These are phyloP conservation scores for Alternaria gaisen DNA, from an alignment of 2,329 filamentous ascomycete genomes.

Conservation along the genomic window DNA sequence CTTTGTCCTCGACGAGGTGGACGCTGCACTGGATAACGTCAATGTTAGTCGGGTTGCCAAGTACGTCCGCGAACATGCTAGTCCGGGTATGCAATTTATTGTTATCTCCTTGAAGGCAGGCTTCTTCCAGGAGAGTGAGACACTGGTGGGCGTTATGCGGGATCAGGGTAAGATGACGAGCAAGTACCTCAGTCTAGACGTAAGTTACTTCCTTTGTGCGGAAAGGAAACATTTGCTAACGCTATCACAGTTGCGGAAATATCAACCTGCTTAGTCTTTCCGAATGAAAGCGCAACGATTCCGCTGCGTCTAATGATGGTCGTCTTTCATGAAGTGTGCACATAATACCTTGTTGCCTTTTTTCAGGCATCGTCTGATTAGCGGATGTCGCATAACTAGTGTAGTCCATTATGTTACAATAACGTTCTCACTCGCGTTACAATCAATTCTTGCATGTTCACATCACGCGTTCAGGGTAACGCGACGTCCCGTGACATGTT, in stretches of 20 bases:
- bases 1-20: slow-evolving; percentile 97
- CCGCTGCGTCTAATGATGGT: not conserved
- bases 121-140: slow-evolving; percentile 95
- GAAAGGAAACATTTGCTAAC: slow-evolving; percentile 2
- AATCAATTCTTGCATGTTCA: not conserved
- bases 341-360: not conserved
- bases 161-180: slow-evolving; percentile 95
- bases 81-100: slow-evolving; percentile 98
- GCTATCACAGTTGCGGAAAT: slow-evolving; percentile 13
- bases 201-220: slow-evolving; percentile 62
- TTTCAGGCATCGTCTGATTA: not conserved
- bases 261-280: slow-evolving; percentile 6
- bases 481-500: not conserved
- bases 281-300: not conserved
- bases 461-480: not conserved
- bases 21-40: slow-evolving; percentile 96
- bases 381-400: not conserved
- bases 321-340: not conserved
- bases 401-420: not conserved
- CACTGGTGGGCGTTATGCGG: slow-evolving; percentile 91
- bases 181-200: slow-evolving; percentile 90
- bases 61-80: slow-evolving; percentile 92
- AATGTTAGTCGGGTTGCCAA: slow-evolving; percentile 97
- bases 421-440: not conserved
- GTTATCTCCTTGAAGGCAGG: slow-evolving; percentile 97